Conservation (phyloP, 2,329 filamentous ascomycete species). For the Cytospora piceicola region DNA sequence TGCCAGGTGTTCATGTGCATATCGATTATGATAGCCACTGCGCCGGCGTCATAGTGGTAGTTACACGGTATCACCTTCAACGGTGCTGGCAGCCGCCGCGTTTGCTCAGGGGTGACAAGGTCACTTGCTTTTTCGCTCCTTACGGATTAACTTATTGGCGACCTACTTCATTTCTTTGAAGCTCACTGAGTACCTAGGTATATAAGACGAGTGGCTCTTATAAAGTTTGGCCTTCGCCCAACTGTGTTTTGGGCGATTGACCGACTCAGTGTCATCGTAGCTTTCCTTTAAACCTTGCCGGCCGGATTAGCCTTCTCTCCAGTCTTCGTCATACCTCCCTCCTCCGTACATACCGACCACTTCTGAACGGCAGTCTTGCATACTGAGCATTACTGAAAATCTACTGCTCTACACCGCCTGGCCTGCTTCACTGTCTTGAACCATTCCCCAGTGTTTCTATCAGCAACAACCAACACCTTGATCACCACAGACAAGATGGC, state of each 20-base stretch:
- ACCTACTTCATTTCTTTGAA: background rate
- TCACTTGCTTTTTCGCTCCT: background rate
- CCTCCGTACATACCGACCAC: background rate
- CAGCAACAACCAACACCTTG: background rate
- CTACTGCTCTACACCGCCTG: background rate
- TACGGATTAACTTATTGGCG: background rate
- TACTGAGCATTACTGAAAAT: background rate
- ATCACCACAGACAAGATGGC: conserved; percentile 24
- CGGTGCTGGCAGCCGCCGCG: background rate
- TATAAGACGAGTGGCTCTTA: conserved; percentile 17
- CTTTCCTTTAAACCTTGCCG: conserved; percentile 15
- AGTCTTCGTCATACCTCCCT: conserved; percentile 24
- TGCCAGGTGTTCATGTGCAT: background rate
- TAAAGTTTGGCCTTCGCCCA: background rate
- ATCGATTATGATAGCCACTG: background rate
- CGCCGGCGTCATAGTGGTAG: background rate
- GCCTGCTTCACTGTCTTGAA: background rate
- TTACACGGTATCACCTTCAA: background rate
- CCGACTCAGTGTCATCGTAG: conserved; percentile 10
- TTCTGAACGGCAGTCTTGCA: background rate
- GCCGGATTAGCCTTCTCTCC: conserved; percentile 14
- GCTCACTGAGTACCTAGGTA: background rate
- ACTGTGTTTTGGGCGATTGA: background rate
- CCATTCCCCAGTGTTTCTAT: background rate
- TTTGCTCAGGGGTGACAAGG: background rate